These are phyloP conservation scores for Buddleja alternifolia DNA, from an alignment of 257 asterid species.

Conservation along the genomic window DNA sequence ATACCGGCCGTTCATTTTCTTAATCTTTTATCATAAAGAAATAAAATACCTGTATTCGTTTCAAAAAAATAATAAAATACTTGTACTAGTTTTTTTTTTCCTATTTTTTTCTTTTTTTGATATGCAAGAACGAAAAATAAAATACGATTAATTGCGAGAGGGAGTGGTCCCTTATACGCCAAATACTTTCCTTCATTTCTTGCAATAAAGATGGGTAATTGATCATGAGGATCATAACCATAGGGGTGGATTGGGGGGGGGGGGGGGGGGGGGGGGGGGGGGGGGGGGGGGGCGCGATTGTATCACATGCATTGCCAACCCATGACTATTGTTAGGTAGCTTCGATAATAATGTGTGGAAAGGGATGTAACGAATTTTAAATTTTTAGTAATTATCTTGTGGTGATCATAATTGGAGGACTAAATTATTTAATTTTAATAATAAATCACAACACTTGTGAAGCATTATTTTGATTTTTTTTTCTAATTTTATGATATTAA, in stretches of 20 bases:
- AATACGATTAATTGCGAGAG: neutral
- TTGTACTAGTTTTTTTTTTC: neutral
- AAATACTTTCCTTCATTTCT: constrained; percentile 16
- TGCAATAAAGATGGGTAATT: constrained; percentile 30
- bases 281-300: constrained; percentile 24
- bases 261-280: constrained; percentile 23
- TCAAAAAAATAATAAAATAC: too few species aligned
- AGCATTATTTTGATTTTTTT: too few species aligned
- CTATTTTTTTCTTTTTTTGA: too few species aligned
- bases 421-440: neutral
- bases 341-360: constrained; percentile 38
- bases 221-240: constrained; percentile 44
- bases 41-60: too few species aligned
- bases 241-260: constrained; percentile 23
- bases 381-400: constrained; percentile 1
- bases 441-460: neutral
- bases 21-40: too few species aligned
- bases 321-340: constrained; percentile 44
- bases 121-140: too few species aligned
- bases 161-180: constrained; percentile 44
- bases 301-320: constrained; percentile 56
- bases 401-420: constrained; percentile 2
- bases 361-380: constrained; percentile 26
- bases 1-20: too few species aligned
- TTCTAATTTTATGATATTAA: too few species aligned